phyloP scores from a whole-genome alignment of 192 early-diverging fungal species.

The Coemansia sp. region DNA sequence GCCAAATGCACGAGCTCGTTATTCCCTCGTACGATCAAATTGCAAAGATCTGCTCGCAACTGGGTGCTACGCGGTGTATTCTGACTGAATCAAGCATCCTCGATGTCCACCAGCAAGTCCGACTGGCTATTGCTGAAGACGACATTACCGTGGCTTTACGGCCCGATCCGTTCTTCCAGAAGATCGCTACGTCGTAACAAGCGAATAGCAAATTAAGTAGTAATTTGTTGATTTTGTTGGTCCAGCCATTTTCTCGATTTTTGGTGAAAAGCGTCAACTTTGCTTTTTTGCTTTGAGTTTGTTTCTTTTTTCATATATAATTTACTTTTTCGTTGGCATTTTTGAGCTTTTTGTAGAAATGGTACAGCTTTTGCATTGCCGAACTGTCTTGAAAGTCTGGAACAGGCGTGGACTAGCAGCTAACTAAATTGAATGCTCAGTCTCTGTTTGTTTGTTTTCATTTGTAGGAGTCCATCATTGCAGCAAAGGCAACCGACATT shows the following conservation, averaged over 20 bases:
- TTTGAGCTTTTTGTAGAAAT: neutral
- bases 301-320: neutral
- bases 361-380: neutral
- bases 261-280: neutral
- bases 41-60: constrained; percentile 62
- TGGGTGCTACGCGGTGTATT: constrained; percentile 65
- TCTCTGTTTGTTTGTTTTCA: neutral
- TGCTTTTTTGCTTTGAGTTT: neutral
- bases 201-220: neutral
- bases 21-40: constrained; percentile 64
- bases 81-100: constrained; percentile 66
- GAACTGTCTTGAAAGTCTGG: neutral
- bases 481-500: constrained; percentile 50
- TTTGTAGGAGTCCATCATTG: constrained; percentile 55
- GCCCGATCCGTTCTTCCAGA: constrained; percentile 63
- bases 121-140: constrained; percentile 73
- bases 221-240: neutral
- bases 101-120: constrained; percentile 68
- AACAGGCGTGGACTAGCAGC: neutral
- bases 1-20: constrained; percentile 63
- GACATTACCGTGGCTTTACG: constrained; percentile 79
- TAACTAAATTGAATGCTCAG: neutral
- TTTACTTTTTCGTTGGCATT: neutral
- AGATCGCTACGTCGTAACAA: constrained; percentile 39
- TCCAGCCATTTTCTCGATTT: neutral